phyloP scores from a whole-genome alignment of 805 yeast species.

The Nakazawaea ishiwadae region DNA sequence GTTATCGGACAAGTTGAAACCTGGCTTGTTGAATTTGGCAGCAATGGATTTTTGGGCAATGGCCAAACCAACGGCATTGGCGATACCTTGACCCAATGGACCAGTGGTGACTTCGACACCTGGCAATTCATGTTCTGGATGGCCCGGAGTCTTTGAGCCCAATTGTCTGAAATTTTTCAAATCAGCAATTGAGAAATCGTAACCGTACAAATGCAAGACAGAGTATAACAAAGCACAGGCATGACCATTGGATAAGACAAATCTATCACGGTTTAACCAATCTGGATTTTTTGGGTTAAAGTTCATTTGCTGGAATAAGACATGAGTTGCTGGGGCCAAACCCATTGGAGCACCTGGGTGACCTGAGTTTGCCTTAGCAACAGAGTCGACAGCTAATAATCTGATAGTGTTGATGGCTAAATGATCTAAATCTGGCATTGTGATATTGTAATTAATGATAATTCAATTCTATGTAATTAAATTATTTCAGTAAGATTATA shows the following conservation, averaged over 20 bases:
- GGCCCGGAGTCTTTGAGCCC: conserved; percentile 93
- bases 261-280: conserved; percentile 95
- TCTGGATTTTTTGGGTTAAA: conserved; percentile 88
- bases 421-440: conserved; percentile 53
- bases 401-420: conserved; percentile 85
- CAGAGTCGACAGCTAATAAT: conserved; percentile 82
- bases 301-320: conserved; percentile 71
- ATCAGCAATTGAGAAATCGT: conserved; percentile 75
- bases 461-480: neutral
- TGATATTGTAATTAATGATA: neutral
- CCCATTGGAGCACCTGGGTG: conserved; percentile 99
- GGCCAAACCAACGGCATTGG: conserved; percentile 95
- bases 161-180: conserved; percentile 87
- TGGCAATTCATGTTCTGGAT: conserved; percentile 88
- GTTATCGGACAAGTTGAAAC: conserved; percentile 63
- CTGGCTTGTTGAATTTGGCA: conserved; percentile 91
- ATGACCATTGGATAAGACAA: conserved; percentile 94
- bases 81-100: conserved; percentile 97
- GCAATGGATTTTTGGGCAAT: conserved; percentile 90
- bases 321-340: conserved; percentile 93
- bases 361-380: conserved; percentile 86
- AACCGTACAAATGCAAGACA: conserved; percentile 82
- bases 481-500: no score
- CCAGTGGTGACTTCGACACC: conserved; percentile 98
- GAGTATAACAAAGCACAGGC: conserved; percentile 89